Conservation (phyloP, 2,329 filamentous ascomycete species). For the Decorospora gaudefroyi region DNA sequence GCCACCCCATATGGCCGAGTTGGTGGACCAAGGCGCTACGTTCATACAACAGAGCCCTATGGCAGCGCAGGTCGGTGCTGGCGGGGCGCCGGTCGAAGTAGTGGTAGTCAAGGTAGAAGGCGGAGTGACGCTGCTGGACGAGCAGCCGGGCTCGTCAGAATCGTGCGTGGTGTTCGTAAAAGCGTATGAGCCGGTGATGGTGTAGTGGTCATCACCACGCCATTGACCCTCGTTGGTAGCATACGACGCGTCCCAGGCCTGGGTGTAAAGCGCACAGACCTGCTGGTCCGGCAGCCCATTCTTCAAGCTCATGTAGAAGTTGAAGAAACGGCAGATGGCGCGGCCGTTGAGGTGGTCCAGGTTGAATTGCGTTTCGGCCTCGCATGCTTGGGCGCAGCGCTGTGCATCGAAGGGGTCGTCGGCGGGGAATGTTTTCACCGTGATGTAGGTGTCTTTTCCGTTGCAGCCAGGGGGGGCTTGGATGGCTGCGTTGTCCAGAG, state of each 20-base stretch:
- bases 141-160: too few relatives aligned
- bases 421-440: too few relatives aligned
- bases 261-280: background rate
- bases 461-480: background rate
- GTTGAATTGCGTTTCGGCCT: background rate
- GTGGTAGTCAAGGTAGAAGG: too few relatives aligned
- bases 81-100: too few relatives aligned
- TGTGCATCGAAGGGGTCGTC: background rate
- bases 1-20: too few relatives aligned
- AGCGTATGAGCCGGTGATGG: background rate
- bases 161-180: slow-evolving; percentile 1
- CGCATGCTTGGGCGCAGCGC: background rate
- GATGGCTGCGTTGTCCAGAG: background rate
- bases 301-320: background rate
- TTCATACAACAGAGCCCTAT: too few relatives aligned
- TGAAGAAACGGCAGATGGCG: slow-evolving; percentile 2
- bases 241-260: background rate
- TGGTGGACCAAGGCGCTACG: too few relatives aligned
- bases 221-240: slow-evolving; percentile 2
- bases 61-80: too few relatives aligned
- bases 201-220: slow-evolving; percentile 6
- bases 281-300: slow-evolving; percentile 1
- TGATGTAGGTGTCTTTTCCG: background rate
- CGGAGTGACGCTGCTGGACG: too few relatives aligned
- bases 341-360: background rate